A percentile compares a stretch with the other conserved stretches of the same genome.
Conservation (phyloP, 768 basidiomycete genomes). For the Hygrophoropsis aurantiaca region DNA sequence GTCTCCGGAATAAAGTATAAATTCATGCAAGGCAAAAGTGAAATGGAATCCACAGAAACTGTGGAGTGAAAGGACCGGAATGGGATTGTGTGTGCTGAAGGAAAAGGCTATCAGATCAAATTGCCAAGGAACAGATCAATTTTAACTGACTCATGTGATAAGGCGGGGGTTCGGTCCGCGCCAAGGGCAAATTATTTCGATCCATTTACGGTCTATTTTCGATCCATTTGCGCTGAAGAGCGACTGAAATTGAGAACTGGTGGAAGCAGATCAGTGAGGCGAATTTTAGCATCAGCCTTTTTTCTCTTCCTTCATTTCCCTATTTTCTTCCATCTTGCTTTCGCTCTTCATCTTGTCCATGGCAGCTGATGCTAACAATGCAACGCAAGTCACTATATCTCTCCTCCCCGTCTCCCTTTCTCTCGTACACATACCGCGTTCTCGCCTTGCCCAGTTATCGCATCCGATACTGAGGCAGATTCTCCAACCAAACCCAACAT, state of each 20-base stretch:
- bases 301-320: slow-evolving; percentile 16
- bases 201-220: too few species aligned
- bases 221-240: too few species aligned
- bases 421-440: slow-evolving; percentile 73
- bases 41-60: too few species aligned
- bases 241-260: slow-evolving; percentile 2
- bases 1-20: too few species aligned
- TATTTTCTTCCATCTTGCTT: slow-evolving; percentile 9
- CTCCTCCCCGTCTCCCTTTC: slow-evolving; percentile 71
- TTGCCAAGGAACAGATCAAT: not conserved
- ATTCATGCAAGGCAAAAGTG: not conserved
- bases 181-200: not conserved
- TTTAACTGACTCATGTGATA: not conserved
- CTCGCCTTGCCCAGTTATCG: slow-evolving; percentile 57
- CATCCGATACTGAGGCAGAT: slow-evolving; percentile 68
- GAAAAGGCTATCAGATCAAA: not conserved
- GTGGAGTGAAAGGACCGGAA: not conserved
- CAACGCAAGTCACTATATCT: slow-evolving; percentile 52
- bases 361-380: slow-evolving; percentile 25
- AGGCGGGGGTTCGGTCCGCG: not conserved
- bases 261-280: not conserved
- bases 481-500: slow-evolving; percentile 62
- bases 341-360: slow-evolving; percentile 18
- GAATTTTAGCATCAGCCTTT: slow-evolving; percentile 5
- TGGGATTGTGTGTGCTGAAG: not conserved